These are phyloP conservation scores for Leccinum subtestaceum DNA, from an alignment of 768 basidiomycete species.

Conservation along the genomic window DNA sequence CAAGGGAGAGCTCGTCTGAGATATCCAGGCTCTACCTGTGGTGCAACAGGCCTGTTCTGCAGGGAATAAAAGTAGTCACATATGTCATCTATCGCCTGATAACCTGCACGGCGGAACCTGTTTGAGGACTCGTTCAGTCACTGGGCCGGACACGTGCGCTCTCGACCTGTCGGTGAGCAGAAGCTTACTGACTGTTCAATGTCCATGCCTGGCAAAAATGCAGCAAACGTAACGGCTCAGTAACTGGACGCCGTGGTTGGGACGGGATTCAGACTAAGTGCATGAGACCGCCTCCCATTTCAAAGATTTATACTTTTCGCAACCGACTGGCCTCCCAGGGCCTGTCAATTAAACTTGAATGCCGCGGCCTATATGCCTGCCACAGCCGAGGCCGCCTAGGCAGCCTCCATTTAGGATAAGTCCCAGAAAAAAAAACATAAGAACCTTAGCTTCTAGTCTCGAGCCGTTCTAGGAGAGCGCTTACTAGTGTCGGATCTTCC, in stretches of 20 bases:
- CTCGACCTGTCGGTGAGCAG: background rate
- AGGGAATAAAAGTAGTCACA: conserved; percentile 82
- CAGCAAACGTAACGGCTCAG: background rate
- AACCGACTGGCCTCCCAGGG: too few relatives aligned
- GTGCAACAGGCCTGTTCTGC: conserved; percentile 58
- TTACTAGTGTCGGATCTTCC: too few relatives aligned
- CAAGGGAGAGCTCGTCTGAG: conserved; percentile 64
- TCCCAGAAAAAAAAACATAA: too few relatives aligned
- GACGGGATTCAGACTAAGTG: too few relatives aligned
- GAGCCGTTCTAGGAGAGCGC: too few relatives aligned
- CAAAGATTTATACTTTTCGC: too few relatives aligned
- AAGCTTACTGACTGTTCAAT: conserved; percentile 9
- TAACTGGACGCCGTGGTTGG: background rate
- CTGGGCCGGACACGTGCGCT: background rate
- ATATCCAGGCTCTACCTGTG: conserved; percentile 81
- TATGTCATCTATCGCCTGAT: conserved; percentile 83
- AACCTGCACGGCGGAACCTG: conserved; percentile 78
- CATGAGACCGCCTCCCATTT: too few relatives aligned
- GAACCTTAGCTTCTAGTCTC: too few relatives aligned
- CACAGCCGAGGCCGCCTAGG: too few relatives aligned
- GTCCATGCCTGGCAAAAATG: conserved; percentile 1
- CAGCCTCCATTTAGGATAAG: too few relatives aligned
- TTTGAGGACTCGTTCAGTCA: conserved; percentile 22
- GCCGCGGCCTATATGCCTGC: too few relatives aligned
- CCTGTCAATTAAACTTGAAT: too few relatives aligned